Evolutionary conservation across 768 basidiomycete species (phyloP), one percentile per base, ranked within the genome.

Genomic region (Boletus huronensis): DNA sequence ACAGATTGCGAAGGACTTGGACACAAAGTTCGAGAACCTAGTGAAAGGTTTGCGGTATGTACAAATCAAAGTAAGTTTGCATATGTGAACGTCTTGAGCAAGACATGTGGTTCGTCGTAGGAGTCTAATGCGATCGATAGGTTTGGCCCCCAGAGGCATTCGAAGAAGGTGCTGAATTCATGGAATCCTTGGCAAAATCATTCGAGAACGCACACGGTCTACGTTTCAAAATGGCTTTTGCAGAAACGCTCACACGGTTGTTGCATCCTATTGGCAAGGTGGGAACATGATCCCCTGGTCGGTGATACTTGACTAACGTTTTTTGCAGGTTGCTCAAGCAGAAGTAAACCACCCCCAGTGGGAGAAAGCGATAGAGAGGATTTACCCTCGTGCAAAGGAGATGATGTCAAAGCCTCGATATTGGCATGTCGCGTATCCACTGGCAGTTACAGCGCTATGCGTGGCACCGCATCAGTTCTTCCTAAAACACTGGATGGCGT

Each of bases 261-360:
- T 68, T 98, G 38, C 93, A 96, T 73, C 88, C 92, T 0, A 90
- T 96, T 44, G 88, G 87, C 57, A 93, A 96, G 80, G 92, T 88
- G 54, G 40, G 54, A 31, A 31, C 10, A 19, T 21, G 35, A 39
- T 31, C 16, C 31, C 3, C 4, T 28, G 31, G 25, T 19, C 3
- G 28, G 19, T 17, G 25, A 25, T 34, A 26, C 6, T 16, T 32
- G 23, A 56, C 26, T 32, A 21, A 44, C 39, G 13, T 31, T 19
- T 52, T 64, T 4, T 44, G 54, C 47, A 94, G 90, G 95, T 88
- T 36, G 95, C 92, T 0, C 93, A 94, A 73, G 94, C 92, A 6
- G 94, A 98, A 73, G 93, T 95, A 46, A 97, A 97, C 63, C 88
- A 95, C 69, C 94, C 94, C 0, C 80, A 89, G 60, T 98, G 94